Evolutionary conservation across 352 stramenopile species (phyloP).

Genomic region (Thraustotheca clavata): DNA sequence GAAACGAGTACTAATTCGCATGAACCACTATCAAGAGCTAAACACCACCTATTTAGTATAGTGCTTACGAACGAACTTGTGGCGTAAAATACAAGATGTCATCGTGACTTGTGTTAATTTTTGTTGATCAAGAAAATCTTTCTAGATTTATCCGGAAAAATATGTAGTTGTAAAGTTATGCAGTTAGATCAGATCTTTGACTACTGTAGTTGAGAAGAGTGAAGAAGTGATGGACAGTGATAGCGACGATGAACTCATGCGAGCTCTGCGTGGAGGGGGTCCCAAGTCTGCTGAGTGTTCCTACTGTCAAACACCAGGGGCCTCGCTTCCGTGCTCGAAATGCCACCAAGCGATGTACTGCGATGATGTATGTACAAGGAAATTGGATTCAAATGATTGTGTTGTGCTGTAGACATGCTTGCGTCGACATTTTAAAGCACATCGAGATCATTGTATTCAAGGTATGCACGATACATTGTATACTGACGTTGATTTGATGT

Average conservation of each 20-base stretch:
- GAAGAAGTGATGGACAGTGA: constrained; percentile 58
- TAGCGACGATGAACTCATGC: constrained; percentile 85
- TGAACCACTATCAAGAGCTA: no score
- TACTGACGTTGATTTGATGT: not conserved
- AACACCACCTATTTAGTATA: no score
- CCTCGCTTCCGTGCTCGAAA: constrained; percentile 48
- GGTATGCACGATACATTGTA: constrained; percentile 25
- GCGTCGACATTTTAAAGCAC: constrained; percentile 52
- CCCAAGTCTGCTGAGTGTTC: constrained; percentile 52
- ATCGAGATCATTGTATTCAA: constrained; percentile 62
- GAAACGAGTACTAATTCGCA: no score
- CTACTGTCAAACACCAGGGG: constrained; percentile 58
- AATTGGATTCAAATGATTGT: not conserved
- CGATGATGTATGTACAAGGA: constrained; percentile 38
- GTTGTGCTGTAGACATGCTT: constrained; percentile 44
- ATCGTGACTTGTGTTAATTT: no score
- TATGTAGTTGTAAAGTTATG: no score
- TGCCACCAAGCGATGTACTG: constrained; percentile 63
- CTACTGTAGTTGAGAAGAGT: no score
- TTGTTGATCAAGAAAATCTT: no score
- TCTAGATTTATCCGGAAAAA: no score
- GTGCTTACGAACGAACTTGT: no score
- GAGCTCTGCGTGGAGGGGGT: constrained; percentile 35
- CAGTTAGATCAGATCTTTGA: no score
- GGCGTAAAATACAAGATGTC: no score